Conservation (phyloP, 2,329 filamentous ascomycete species). For the Cercospora berteroae region DNA sequence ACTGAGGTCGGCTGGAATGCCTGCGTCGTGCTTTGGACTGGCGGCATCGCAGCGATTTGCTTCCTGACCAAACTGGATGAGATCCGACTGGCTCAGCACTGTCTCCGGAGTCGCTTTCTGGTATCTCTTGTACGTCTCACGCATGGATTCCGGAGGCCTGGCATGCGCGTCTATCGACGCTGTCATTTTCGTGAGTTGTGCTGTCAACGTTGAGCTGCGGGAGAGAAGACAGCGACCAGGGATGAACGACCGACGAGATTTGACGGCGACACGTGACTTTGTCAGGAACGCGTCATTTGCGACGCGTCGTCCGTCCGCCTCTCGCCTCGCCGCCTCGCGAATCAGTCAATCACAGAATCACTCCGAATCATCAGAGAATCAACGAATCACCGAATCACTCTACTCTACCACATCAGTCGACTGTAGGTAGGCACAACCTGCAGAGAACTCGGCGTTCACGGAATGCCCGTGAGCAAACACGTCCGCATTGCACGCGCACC, state of each 20-base stretch:
- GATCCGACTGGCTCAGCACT: slow-evolving; percentile 40
- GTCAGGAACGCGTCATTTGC: neutral
- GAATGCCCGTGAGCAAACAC: slow-evolving; percentile 18
- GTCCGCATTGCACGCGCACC: slow-evolving; percentile 15
- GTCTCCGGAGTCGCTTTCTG: slow-evolving; percentile 58
- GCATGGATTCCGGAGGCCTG: slow-evolving; percentile 69
- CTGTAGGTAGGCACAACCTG: neutral
- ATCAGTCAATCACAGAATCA: too few species aligned
- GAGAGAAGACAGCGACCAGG: neutral
- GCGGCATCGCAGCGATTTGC: neutral
- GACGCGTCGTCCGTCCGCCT: slow-evolving; percentile 4
- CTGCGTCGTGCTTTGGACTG: neutral
- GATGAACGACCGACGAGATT: neutral
- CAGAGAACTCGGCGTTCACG: neutral
- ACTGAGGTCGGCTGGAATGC: slow-evolving; percentile 18
- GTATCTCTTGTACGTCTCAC: slow-evolving; percentile 71
- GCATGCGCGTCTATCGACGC: slow-evolving; percentile 67
- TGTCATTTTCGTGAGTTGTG: slow-evolving; percentile 14
- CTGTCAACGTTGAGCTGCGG: neutral
- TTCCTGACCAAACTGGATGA: slow-evolving; percentile 16
- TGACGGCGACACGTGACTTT: neutral
- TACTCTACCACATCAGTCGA: neutral
- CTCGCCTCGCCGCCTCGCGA: too few species aligned
- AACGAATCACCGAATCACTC: neutral
- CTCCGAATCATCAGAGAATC: neutral